Evolutionary conservation across 805 yeast species (phyloP), one percentile per base, ranked within the genome.

Genomic region (Phaffomyces antillensis): DNA sequence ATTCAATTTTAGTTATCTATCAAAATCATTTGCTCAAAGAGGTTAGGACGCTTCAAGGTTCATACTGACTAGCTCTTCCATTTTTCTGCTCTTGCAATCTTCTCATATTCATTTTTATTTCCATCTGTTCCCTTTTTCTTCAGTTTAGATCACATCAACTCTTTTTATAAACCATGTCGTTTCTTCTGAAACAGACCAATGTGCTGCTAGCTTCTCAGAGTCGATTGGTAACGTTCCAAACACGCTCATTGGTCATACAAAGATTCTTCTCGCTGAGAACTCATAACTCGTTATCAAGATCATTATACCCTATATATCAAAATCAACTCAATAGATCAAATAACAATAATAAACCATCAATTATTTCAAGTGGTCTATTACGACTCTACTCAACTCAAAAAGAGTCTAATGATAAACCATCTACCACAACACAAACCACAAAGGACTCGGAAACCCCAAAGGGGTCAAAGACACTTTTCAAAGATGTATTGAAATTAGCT

Each of bases 401-500:
- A n/a, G 15, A 24, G 4, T 3, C 31, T n/a, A 3, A 16, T 15
- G 11, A 7, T 10, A 7, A 12, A 18, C 39, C 28, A 15, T 18
- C 31, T 7, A 10, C 28, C 11, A 7, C 17, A 16, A 12, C 16
- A 20, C n/a, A 33, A 26, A 20, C 40, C 16, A 41, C 35, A 26
- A 25, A 16, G 16, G 41, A 32, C 9, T 13, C 36, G 20, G 32
- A 20, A 8, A 12, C 32, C 16, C 3, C 37, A 23, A 23, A 33
- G 10, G 8, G 15, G 1, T 15, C 47, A 4, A 34, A 42, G 13
- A 35, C 49, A 7, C 54, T 50, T 2, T 49, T 48, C 48, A 50
- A 43, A 31, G 61, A 56, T 31, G 63, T 74, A 5, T 47, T 59
- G 32, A 56, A 79, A 39, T 60, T 76, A 10, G 47, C 72, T 5